These are phyloP conservation scores for Gautieria morchelliformis DNA, from an alignment of 768 basidiomycete species.

Conservation along the genomic window DNA sequence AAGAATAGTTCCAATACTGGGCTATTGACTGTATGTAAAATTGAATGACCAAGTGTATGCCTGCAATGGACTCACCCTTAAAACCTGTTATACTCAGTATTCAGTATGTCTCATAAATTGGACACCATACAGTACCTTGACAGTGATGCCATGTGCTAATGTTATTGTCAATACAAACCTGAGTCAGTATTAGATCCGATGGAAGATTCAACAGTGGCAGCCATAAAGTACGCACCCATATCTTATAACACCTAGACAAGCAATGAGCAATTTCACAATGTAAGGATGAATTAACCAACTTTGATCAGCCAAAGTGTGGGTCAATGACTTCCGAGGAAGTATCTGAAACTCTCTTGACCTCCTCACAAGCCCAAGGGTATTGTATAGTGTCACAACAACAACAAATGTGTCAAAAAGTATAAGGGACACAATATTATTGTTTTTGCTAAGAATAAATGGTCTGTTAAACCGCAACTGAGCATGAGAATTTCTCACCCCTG, in stretches of 20 bases:
- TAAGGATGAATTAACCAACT: neutral
- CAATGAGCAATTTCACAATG: neutral
- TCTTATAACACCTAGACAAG: neutral
- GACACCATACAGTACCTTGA: neutral
- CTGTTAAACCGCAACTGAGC: neutral
- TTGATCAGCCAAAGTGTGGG: neutral
- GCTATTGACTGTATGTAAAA: neutral
- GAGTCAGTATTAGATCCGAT: neutral
- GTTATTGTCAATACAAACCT: neutral
- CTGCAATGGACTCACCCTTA: neutral
- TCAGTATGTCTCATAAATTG: neutral
- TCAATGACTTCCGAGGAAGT: neutral
- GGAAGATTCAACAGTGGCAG: neutral
- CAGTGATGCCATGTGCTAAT: neutral
- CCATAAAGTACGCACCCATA: neutral
- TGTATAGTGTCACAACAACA: neutral
- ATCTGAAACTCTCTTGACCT: neutral
- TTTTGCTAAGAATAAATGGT: neutral
- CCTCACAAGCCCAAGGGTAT: neutral
- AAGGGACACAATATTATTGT: neutral
- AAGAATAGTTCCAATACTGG: neutral
- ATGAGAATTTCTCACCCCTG: neutral
- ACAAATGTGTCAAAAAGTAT: neutral
- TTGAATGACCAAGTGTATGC: neutral
- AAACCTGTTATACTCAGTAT: neutral